A percentile compares a stretch with the other conserved stretches of the same genome.
Conservation (phyloP, 106 monocot species). For the Acorus gramineus region DNA sequence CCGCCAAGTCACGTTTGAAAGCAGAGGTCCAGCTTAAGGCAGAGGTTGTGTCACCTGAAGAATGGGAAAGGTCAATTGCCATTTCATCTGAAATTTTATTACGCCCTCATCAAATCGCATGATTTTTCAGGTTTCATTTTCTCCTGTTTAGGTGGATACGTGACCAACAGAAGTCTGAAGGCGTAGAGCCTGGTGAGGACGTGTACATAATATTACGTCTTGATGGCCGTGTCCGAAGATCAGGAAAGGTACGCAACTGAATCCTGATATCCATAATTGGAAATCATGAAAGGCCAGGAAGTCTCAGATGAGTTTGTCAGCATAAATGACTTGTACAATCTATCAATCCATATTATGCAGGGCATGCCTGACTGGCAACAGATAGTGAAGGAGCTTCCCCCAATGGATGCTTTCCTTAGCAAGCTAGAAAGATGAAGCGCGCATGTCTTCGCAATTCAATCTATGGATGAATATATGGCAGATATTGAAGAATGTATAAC, state of each 20-base stretch:
- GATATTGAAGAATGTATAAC: no score
- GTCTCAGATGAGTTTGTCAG: no score
- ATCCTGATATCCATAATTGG: background rate
- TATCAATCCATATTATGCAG: constrained; percentile 19
- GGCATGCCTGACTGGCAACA: constrained; percentile 97
- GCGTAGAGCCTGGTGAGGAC: constrained; percentile 77
- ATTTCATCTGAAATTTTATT: background rate
- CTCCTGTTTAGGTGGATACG: constrained; percentile 56
- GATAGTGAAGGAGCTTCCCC: constrained; percentile 76
- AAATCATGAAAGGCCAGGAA: no score
- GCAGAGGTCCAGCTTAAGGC: constrained; percentile 89
- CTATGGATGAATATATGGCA: no score
- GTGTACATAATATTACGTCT: constrained; percentile 88
- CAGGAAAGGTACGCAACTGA: constrained; percentile 54
- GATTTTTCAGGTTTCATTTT: no score
- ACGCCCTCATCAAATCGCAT: background rate
- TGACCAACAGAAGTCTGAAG: constrained; percentile 90
- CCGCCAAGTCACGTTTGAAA: constrained; percentile 83
- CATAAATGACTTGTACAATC: no score
- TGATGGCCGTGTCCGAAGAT: constrained; percentile 92
- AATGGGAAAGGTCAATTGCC: constrained; percentile 82
- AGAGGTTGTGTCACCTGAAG: constrained; percentile 70
- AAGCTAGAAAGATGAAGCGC: constrained; percentile 69
- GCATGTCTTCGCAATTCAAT: no score
- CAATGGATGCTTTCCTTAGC: constrained; percentile 74